Evolutionary conservation across 768 basidiomycete species (phyloP).

Genomic region (Russula griseocarnosa): DNA sequence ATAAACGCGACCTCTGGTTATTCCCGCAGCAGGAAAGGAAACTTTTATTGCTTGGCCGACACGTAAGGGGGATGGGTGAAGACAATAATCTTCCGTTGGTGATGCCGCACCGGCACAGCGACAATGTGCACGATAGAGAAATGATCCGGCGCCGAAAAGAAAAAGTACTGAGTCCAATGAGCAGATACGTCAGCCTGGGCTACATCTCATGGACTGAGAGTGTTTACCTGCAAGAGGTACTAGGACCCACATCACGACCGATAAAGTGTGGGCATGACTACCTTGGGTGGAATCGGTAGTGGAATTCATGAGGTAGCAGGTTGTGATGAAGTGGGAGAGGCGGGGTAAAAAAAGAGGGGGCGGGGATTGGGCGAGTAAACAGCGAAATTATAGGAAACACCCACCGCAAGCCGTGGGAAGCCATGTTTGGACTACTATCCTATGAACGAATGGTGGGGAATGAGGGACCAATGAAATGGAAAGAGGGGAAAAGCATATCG

Average conservation of each 20-base stretch:
- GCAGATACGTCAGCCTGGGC: not conserved
- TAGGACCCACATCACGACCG: constrained; percentile 5
- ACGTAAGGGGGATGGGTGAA: not conserved
- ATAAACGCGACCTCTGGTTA: not conserved
- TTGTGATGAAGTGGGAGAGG: not conserved
- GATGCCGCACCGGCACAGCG: not conserved
- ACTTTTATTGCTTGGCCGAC: not conserved
- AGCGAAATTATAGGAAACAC: not conserved
- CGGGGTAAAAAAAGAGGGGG: not conserved
- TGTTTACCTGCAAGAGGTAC: constrained; percentile 6
- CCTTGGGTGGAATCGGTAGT: not conserved
- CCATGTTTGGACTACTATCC: too few species aligned
- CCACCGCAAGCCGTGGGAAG: not conserved
- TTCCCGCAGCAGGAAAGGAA: constrained; percentile 7
- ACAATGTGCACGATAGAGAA: not conserved
- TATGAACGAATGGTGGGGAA: not conserved
- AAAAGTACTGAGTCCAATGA: constrained; percentile 5
- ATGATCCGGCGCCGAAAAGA: not conserved
- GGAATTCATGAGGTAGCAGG: not conserved
- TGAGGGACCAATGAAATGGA: not conserved
- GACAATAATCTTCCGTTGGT: not conserved
- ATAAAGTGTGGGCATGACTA: not conserved
- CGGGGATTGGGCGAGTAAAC: not conserved
- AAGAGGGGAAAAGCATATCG: not conserved
- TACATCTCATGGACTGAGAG: not conserved